Conservation (phyloP, 768 basidiomycete species). For the Boletus pseudo-olivaceus region DNA sequence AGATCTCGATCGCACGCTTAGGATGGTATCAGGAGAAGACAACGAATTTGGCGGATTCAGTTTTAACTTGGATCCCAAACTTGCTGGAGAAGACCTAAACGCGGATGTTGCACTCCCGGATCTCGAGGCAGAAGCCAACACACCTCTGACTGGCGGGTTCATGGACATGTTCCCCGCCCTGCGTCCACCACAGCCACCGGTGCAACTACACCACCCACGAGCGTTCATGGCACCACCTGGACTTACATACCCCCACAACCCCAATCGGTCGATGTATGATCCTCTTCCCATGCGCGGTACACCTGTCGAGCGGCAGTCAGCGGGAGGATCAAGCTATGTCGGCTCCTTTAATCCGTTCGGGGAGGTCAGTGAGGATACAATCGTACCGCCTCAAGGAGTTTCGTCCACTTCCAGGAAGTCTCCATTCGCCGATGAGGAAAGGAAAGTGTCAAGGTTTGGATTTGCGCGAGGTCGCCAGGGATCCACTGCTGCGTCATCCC, state of each 20-base stretch:
- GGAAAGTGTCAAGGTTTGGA: conserved; percentile 76
- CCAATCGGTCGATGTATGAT: conserved; percentile 55
- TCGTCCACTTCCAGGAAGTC: conserved; percentile 36
- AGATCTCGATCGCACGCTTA: conserved; percentile 82
- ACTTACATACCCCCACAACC: conserved; percentile 45
- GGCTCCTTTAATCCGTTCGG: conserved; percentile 83
- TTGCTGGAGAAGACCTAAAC: conserved; percentile 48
- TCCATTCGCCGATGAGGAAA: conserved; percentile 51
- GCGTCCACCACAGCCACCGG: conserved; percentile 32
- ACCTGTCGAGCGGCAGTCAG: conserved; percentile 44
- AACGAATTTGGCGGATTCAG: conserved; percentile 68
- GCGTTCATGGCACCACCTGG: conserved; percentile 51
- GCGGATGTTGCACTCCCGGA: conserved; percentile 44
- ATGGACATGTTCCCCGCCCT: conserved; percentile 69
- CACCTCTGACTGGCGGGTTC: conserved; percentile 64
- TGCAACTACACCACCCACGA: conserved; percentile 24
- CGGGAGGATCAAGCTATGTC: conserved; percentile 52
- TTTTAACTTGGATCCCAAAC: conserved; percentile 81
- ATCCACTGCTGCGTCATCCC: conserved; percentile 56
- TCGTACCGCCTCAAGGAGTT: conserved; percentile 26
- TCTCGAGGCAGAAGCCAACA: conserved; percentile 42
- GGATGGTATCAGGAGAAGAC: conserved; percentile 63
- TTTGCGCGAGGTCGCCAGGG: conserved; percentile 72
- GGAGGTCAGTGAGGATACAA: conserved; percentile 50
- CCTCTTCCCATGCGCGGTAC: conserved; percentile 40